Conservation (phyloP, 192 early-diverging fungal species). For the Gryganskiella cystojenkinii region DNA sequence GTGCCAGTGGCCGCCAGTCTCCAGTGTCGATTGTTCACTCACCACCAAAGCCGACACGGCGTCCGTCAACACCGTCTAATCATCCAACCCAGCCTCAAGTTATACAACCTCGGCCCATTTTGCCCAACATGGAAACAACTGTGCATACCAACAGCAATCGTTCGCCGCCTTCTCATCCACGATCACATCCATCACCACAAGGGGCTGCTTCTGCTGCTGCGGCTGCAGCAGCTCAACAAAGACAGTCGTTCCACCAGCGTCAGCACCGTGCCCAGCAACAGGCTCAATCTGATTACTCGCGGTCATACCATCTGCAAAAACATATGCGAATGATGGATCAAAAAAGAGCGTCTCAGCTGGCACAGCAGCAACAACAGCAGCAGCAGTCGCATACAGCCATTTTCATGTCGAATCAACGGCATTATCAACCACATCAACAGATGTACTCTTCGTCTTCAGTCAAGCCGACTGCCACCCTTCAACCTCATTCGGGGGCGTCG, state of each 20-base stretch:
- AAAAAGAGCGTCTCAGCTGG: constrained; percentile 26
- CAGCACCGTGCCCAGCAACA: constrained; percentile 49
- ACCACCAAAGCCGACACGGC: constrained; percentile 5
- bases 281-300: constrained; percentile 46
- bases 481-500: too few relatives aligned
- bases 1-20: too few relatives aligned
- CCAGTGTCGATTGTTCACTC: neutral
- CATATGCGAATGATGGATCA: constrained; percentile 51
- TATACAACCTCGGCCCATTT: neutral
- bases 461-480: too few relatives aligned
- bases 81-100: neutral
- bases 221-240: constrained; percentile 7
- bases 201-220: neutral
- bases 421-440: too few relatives aligned
- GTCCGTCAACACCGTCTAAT: neutral
- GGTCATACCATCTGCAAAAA: constrained; percentile 48
- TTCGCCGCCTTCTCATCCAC: neutral
- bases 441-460: too few relatives aligned
- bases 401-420: too few relatives aligned
- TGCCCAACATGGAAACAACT: neutral
- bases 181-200: neutral
- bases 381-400: neutral
- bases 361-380: constrained; percentile 19
- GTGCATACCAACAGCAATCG: neutral
- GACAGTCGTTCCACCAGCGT: constrained; percentile 31